Percentiles rank a stretch among this genome's conserved stretches.
These are phyloP conservation scores for Penicillium sp. DNA, from an alignment of 2,329 filamentous ascomycete genomes.

Conservation along the genomic window DNA sequence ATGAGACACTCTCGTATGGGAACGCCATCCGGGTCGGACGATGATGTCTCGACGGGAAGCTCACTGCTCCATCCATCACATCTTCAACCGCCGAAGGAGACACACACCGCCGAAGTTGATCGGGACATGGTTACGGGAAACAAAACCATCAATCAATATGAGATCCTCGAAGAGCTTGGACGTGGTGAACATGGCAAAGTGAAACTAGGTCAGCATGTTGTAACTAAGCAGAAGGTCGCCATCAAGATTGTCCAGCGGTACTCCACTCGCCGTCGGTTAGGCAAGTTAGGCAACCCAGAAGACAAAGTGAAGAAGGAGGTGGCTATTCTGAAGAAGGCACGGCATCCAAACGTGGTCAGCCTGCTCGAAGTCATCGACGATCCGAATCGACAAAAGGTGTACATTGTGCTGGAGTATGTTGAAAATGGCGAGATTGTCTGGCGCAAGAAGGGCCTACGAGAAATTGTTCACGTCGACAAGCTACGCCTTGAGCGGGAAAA, in stretches of 20 bases:
- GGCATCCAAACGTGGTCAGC: slow-evolving; percentile 92
- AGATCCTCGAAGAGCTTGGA: slow-evolving; percentile 91
- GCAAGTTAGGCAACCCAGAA: slow-evolving; percentile 59
- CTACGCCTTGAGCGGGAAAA: slow-evolving; percentile 64
- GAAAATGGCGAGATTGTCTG: slow-evolving; percentile 89
- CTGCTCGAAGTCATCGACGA: slow-evolving; percentile 96
- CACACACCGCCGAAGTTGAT: slow-evolving; percentile 83
- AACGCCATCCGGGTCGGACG: slow-evolving; percentile 30
- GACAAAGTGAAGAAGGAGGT: slow-evolving; percentile 85
- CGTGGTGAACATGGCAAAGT: slow-evolving; percentile 96
- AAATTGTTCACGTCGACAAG: slow-evolving; percentile 75
- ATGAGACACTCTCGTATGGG: slow-evolving; percentile 27
- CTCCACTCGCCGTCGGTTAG: slow-evolving; percentile 85
- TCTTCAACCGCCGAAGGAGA: slow-evolving; percentile 67
- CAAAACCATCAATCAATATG: slow-evolving; percentile 95
- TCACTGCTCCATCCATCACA: slow-evolving; percentile 64
- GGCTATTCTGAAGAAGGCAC: slow-evolving; percentile 94
- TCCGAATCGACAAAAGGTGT: slow-evolving; percentile 91
- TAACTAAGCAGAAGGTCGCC: slow-evolving; percentile 70
- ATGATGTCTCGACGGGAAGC: slow-evolving; percentile 40
- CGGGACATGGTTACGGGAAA: slow-evolving; percentile 80
- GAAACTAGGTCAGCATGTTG: slow-evolving; percentile 76
- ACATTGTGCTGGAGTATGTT: slow-evolving; percentile 92
- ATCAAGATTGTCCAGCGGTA: slow-evolving; percentile 98
- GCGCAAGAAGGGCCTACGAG: slow-evolving; percentile 77